Evolutionary conservation across 306 rosid species (phyloP).

Genomic region (Leucaena leucocephala): DNA sequence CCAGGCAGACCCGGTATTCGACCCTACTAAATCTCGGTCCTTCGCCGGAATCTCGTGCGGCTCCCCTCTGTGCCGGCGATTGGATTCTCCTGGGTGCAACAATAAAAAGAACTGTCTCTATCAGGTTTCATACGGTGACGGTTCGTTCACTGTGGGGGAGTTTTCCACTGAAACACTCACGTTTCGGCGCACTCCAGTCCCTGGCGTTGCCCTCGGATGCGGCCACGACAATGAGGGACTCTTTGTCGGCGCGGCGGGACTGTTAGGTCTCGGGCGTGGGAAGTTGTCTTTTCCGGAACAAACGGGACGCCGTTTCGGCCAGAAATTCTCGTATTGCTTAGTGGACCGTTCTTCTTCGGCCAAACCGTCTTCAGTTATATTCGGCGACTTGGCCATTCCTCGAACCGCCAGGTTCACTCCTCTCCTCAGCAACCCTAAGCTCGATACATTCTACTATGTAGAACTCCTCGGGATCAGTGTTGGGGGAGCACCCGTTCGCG

Average conservation of each 20-base stretch:
- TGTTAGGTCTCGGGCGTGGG: conserved; percentile 73
- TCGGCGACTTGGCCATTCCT: conserved; percentile 63
- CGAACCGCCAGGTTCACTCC: conserved; percentile 74
- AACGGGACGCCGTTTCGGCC: conserved; percentile 52
- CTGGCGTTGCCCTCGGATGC: conserved; percentile 64
- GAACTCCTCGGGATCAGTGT: conserved; percentile 66
- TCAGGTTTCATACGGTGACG: conserved; percentile 79
- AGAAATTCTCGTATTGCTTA: conserved; percentile 71
- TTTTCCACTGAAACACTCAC: conserved; percentile 72
- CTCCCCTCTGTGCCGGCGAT: conserved; percentile 57
- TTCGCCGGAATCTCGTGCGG: conserved; percentile 46
- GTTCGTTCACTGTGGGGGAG: conserved; percentile 59
- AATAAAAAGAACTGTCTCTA: conserved; percentile 47
- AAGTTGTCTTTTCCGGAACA: conserved; percentile 60
- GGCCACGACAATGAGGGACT: conserved; percentile 75
- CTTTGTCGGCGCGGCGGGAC: conserved; percentile 75
- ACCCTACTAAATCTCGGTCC: conserved; percentile 55
- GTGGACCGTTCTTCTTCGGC: conserved; percentile 71
- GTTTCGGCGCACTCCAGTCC: conserved; percentile 55
- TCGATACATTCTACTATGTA: conserved; percentile 74
- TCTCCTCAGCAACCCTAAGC: conserved; percentile 49
- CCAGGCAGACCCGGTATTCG: conserved; percentile 66
- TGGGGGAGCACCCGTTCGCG: conserved; percentile 56
- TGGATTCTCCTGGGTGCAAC: conserved; percentile 59
- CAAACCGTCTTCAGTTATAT: conserved; percentile 60